Evolutionary conservation across 768 basidiomycete species (phyloP), one percentile per base, ranked within the genome.

Genomic region (Phylloporus rhodoxanthus): DNA sequence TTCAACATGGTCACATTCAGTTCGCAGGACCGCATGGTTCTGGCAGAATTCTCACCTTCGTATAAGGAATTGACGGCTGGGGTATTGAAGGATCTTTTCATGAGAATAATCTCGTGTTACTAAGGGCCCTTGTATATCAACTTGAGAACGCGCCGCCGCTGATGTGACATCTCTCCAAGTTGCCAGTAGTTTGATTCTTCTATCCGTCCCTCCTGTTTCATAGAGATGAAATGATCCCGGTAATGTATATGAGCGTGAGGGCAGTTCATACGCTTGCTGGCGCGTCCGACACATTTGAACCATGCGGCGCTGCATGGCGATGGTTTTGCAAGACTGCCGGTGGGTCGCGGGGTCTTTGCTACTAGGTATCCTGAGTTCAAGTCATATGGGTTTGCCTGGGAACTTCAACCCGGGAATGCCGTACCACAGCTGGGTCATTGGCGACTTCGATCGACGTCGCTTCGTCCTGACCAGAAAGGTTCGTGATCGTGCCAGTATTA

Each of bases 171-270:
- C 13, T n/a, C 15, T 39, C 33, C n/a, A n/a, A n/a, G n/a, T 23
- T 15, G 34, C 14, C 32, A 5, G 19, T 20, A 43, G 23, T 58
- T 52, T 53, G 48, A 43, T 50, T 64, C 53, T 48, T 45, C 51
- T 29, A 48, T 32, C 41, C n/a, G 43, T 47, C 39, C n/a, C 34
- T 43, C 43, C 40, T 52, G 62, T 61, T 58, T 64, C 60, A 55
- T 21, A 44, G 25, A 53, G 47, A 61, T 63, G 60, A 63, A 61
- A 25, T 40, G 50, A 45, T 41, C 25, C 26, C 34, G 49, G 50
- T 28, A 42, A 42, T 36, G 25, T 30, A 45, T 30, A 43, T 45
- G 57, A 29, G 29, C 34, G 40, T 50, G 47, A 28, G 10, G 20
- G 36, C 19, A 15, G n/a, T 13, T 26, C 25, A 26, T 11, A 26